Evolutionary conservation across 2,329 filamentous ascomycete genomes (phyloP).

Genomic region (Fusarium praegraminearum): DNA sequence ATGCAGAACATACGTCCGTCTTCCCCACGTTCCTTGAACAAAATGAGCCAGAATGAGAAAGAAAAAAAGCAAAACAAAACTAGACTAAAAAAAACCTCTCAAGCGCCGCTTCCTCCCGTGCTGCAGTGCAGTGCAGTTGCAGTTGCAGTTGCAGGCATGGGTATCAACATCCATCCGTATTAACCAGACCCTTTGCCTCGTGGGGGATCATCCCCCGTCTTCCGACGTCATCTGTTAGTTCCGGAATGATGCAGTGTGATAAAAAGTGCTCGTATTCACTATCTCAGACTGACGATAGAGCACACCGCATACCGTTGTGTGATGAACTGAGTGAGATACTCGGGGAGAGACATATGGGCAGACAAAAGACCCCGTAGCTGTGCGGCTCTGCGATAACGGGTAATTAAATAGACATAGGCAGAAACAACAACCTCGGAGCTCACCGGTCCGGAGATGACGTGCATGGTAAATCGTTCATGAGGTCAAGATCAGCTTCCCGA

Average conservation of each 20-base stretch:
- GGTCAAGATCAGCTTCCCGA: not conserved
- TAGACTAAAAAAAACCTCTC: not conserved
- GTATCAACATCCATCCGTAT: not conserved
- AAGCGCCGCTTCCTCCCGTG: slow-evolving; percentile 24
- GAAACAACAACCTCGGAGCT: not conserved
- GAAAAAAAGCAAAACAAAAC: not conserved
- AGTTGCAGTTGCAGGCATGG: not conserved
- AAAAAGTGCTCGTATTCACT: not conserved
- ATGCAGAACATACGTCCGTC: slow-evolving; percentile 30
- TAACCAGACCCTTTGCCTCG: slow-evolving; percentile 13
- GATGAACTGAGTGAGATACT: not conserved
- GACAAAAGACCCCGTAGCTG: not conserved
- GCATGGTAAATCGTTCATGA: slow-evolving; percentile 10
- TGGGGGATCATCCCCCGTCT: slow-evolving; percentile 26
- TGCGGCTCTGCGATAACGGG: slow-evolving; percentile 17
- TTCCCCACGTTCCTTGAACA: slow-evolving; percentile 15
- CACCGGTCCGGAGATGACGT: slow-evolving; percentile 10
- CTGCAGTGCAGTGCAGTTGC: not conserved
- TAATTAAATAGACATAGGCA: not conserved
- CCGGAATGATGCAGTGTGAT: not conserved
- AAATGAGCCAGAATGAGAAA: not conserved
- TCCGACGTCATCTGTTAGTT: slow-evolving; percentile 20
- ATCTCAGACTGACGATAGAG: not conserved
- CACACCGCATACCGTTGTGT: not conserved
- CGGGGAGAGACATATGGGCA: not conserved